phyloP scores from a whole-genome alignment of 2,329 filamentous ascomycete genomes.

The Aspergillus costaricaensis region DNA sequence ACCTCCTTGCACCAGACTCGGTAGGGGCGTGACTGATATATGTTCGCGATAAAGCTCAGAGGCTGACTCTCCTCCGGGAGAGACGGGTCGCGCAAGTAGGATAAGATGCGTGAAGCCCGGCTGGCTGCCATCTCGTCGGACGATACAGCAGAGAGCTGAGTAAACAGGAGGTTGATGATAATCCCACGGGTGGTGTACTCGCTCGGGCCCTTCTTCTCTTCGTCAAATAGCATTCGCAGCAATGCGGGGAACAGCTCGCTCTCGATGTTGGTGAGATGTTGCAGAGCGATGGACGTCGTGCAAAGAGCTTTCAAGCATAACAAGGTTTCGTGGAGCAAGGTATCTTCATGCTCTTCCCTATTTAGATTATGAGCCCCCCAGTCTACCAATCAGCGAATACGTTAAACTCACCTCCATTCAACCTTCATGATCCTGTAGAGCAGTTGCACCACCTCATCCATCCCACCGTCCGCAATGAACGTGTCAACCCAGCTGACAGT shows the following conservation, averaged over 20 bases:
- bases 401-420: constrained; percentile 77
- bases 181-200: constrained; percentile 93
- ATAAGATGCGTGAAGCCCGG: constrained; percentile 72
- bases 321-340: constrained; percentile 85
- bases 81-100: constrained; percentile 77
- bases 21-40: constrained; percentile 84
- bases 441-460: constrained; percentile 85
- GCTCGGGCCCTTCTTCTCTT: constrained; percentile 96
- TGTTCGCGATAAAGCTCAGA: constrained; percentile 83
- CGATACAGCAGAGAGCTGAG: constrained; percentile 73
- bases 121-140: constrained; percentile 60
- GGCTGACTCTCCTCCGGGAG: constrained; percentile 74
- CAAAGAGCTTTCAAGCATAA: constrained; percentile 92
- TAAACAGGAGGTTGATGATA: constrained; percentile 85
- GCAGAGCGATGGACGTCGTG: constrained; percentile 83
- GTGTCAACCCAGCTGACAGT: constrained; percentile 93
- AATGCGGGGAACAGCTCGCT: constrained; percentile 80
- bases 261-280: constrained; percentile 79
- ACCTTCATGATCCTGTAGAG: constrained; percentile 91
- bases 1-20: constrained; percentile 93
- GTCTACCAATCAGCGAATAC: background rate
- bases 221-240: constrained; percentile 87
- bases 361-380: constrained; percentile 27
- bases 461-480: constrained; percentile 85
- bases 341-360: constrained; percentile 94